Percentiles rank a stretch among this genome's conserved stretches.
Evolutionary conservation across 345 rosid genomes (phyloP).

Genomic region (Psidium guajava): DNA sequence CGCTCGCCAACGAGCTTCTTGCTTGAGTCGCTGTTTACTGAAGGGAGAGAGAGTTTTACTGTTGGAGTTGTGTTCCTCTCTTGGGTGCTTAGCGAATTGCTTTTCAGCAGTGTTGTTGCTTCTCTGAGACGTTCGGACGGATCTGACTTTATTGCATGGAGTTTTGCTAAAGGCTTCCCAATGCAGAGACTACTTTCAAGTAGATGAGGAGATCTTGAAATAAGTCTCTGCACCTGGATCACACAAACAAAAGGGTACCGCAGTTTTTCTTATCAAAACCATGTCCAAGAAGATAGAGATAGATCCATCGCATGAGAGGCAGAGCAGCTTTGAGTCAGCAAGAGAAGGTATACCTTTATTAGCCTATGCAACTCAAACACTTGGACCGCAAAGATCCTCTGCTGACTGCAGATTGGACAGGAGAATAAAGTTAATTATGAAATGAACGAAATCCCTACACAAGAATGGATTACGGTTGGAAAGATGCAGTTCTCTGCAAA

Average conservation of each 20-base stretch:
- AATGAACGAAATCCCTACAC: not conserved
- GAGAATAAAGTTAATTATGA: not conserved
- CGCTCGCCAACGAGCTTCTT: constrained; percentile 11
- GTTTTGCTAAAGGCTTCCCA: constrained; percentile 24
- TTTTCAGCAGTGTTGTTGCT: constrained; percentile 11
- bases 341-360: constrained; percentile 49
- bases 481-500: not conserved
- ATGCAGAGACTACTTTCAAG: constrained; percentile 34
- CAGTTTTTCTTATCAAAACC: not conserved
- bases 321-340: constrained; percentile 1
- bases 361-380: constrained; percentile 91
- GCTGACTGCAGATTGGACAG: constrained; percentile 57
- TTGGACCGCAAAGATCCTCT: constrained; percentile 80
- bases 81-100: constrained; percentile 18
- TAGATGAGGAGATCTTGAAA: constrained; percentile 60
- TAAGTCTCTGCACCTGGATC: constrained; percentile 62
- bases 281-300: not conserved
- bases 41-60: constrained; percentile 22
- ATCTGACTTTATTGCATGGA: constrained; percentile 25
- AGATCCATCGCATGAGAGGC: not conserved
- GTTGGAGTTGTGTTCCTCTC: constrained; percentile 27
- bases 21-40: constrained; percentile 12
- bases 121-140: constrained; percentile 18
- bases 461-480: not conserved
- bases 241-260: not conserved